phyloP scores from a whole-genome alignment of 1,284 basidiomycete species.

The Volvariella surrecta region DNA sequence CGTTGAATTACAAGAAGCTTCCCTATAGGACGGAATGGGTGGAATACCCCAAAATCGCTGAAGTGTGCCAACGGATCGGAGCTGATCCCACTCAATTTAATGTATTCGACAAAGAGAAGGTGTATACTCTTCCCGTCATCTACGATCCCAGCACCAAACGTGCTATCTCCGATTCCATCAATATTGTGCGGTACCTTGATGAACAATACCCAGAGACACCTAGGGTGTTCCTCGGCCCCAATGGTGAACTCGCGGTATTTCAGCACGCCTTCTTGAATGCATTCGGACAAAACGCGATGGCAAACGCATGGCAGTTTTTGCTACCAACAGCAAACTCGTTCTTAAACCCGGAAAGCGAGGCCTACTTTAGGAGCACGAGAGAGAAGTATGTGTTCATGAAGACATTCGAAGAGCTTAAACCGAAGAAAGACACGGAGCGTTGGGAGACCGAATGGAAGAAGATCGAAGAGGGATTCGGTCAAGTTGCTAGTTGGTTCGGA shows the following conservation, averaged over 20 bases:
- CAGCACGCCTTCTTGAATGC: slow-evolving; percentile 22
- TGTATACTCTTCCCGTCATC: slow-evolving; percentile 30
- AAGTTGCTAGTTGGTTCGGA: slow-evolving; percentile 21
- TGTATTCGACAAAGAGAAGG: slow-evolving; percentile 16
- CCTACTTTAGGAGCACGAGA: slow-evolving; percentile 29
- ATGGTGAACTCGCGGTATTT: slow-evolving; percentile 15
- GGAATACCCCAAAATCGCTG: slow-evolving; percentile 26
- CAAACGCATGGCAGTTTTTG: slow-evolving; percentile 14
- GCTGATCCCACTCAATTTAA: slow-evolving; percentile 19
- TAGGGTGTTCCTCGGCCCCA: slow-evolving; percentile 13
- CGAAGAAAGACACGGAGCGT: slow-evolving; percentile 17
- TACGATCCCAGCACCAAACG: slow-evolving; percentile 23
- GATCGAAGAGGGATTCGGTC: slow-evolving; percentile 20
- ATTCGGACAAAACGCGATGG: slow-evolving; percentile 11
- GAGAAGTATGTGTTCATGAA: slow-evolving; percentile 22
- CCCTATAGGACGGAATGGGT: slow-evolving; percentile 27
- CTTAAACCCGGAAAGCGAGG: slow-evolving; percentile 23
- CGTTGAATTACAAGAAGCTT: slow-evolving; percentile 27
- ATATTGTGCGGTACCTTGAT: slow-evolving; percentile 40
- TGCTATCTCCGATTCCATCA: slow-evolving; percentile 27
- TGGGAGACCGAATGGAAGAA: slow-evolving; percentile 21
- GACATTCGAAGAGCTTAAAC: slow-evolving; percentile 25
- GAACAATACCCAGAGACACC: slow-evolving; percentile 30
- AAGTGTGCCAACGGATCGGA: slow-evolving; percentile 18
- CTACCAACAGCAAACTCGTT: slow-evolving; percentile 15